Evolutionary conservation across 768 basidiomycete species (phyloP).

Genomic region (Hysterangium stoloniferum): DNA sequence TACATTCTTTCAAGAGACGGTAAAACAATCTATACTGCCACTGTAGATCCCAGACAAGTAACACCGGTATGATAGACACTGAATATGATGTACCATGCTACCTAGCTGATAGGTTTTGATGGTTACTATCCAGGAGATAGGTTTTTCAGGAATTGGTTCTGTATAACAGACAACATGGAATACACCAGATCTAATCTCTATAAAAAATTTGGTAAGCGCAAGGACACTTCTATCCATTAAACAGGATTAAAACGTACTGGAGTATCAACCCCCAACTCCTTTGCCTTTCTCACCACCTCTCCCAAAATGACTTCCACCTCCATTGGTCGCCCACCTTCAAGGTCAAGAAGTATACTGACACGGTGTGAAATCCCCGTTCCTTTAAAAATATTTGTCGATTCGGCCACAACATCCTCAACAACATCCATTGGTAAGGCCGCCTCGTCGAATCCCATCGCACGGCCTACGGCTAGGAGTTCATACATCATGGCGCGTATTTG

Average conservation of each 20-base stretch:
- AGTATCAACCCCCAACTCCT: slow-evolving; percentile 33
- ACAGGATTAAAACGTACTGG: slow-evolving; percentile 34
- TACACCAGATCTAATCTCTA: slow-evolving; percentile 61
- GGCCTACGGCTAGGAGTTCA: slow-evolving; percentile 36
- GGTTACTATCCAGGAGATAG: no score
- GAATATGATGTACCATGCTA: no score
- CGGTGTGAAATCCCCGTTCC: slow-evolving; percentile 38
- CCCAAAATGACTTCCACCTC: slow-evolving; percentile 65
- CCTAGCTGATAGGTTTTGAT: no score
- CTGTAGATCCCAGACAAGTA: no score
- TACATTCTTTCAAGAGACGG: no score
- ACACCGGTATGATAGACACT: no score
- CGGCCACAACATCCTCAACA: slow-evolving; percentile 32
- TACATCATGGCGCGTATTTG: slow-evolving; percentile 36
- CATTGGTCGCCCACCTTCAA: slow-evolving; percentile 44
- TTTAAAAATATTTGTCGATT: slow-evolving; percentile 32
- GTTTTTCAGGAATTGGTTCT: slow-evolving; percentile 45
- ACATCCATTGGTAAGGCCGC: slow-evolving; percentile 41
- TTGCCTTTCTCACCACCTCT: slow-evolving; percentile 48
- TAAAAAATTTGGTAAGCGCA: neutral
- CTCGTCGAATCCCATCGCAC: slow-evolving; percentile 40
- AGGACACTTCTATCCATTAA: slow-evolving; percentile 1
- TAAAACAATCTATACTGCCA: no score
- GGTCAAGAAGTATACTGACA: slow-evolving; percentile 59
- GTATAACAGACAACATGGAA: slow-evolving; percentile 47